phyloP scores from a whole-genome alignment of 805 yeast species.

The Clavispora vitiphila region DNA sequence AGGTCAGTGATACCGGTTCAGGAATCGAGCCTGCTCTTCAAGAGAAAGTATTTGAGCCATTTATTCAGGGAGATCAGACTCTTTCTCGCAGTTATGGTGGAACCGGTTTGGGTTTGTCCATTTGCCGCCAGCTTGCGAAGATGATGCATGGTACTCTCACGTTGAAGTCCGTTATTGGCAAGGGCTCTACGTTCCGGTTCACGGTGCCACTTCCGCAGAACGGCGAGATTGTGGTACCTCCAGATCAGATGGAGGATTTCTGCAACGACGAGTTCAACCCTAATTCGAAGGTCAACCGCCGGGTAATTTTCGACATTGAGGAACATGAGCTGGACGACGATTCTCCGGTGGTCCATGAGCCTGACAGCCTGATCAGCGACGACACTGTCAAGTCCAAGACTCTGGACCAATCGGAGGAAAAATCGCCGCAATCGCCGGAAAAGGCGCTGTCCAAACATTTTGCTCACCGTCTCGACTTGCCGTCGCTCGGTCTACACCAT shows the following conservation, averaged over 20 bases:
- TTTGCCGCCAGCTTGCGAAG: constrained; percentile 84
- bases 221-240: constrained; percentile 44
- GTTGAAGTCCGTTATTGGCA: constrained; percentile 67
- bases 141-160: constrained; percentile 88
- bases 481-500: background rate
- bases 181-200: constrained; percentile 81
- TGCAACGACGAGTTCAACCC: constrained; percentile 69
- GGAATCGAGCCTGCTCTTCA: constrained; percentile 85
- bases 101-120: constrained; percentile 86
- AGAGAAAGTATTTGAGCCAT: constrained; percentile 87
- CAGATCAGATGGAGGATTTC: constrained; percentile 34
- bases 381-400: background rate
- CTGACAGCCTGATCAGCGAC: background rate
- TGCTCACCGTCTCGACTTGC: constrained; percentile 11
- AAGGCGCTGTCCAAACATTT: too few relatives aligned
- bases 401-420: too few relatives aligned
- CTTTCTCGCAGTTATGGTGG: constrained; percentile 90
- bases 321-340: background rate
- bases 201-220: constrained; percentile 71
- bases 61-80: constrained; percentile 95
- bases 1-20: constrained; percentile 88
- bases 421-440: background rate
- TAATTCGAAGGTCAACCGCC: constrained; percentile 46
- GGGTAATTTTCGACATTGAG: constrained; percentile 36
- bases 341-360: background rate